Evolutionary conservation across 768 basidiomycete species (phyloP).

Genomic region (Boletales sp.): DNA sequence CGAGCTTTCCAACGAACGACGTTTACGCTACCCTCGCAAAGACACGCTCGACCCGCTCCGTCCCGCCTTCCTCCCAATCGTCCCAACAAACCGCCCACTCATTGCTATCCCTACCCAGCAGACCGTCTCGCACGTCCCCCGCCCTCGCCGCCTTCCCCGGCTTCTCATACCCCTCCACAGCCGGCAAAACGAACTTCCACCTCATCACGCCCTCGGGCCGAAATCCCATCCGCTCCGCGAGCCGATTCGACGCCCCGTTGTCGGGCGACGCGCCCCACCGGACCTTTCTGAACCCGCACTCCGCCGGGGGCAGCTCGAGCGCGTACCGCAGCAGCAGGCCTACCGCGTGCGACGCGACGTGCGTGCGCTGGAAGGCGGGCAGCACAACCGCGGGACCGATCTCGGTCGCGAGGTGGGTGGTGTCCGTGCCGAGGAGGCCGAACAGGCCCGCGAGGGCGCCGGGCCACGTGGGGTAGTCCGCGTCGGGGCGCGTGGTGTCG

Average conservation of each 20-base stretch:
- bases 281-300: slow-evolving; percentile 44
- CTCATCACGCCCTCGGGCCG: slow-evolving; percentile 38
- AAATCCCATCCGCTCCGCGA: slow-evolving; percentile 47
- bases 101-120: slow-evolving; percentile 30
- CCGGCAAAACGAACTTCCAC: slow-evolving; percentile 38
- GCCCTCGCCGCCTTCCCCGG: slow-evolving; percentile 23
- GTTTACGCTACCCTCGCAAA: slow-evolving; percentile 11
- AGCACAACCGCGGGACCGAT: slow-evolving; percentile 34
- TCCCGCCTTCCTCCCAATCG: slow-evolving; percentile 36
- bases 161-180: slow-evolving; percentile 19
- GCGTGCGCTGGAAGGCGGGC: slow-evolving; percentile 38
- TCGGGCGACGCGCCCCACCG: slow-evolving; percentile 38
- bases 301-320: slow-evolving; percentile 28
- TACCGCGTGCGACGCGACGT: slow-evolving; percentile 38
- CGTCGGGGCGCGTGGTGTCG: slow-evolving; percentile 35
- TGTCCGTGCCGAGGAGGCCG: slow-evolving; percentile 25
- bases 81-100: slow-evolving; percentile 41
- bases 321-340: slow-evolving; percentile 32
- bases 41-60: slow-evolving; percentile 27
- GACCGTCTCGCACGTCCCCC: slow-evolving; percentile 24
- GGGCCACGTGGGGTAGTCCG: slow-evolving; percentile 23
- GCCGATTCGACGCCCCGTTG: slow-evolving; percentile 35
- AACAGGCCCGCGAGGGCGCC: slow-evolving; percentile 38
- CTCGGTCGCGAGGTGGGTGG: slow-evolving; percentile 24
- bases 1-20: too few relatives aligned